phyloP scores from a whole-genome alignment of 768 basidiomycete genomes.

The Termitomyces sp. region DNA sequence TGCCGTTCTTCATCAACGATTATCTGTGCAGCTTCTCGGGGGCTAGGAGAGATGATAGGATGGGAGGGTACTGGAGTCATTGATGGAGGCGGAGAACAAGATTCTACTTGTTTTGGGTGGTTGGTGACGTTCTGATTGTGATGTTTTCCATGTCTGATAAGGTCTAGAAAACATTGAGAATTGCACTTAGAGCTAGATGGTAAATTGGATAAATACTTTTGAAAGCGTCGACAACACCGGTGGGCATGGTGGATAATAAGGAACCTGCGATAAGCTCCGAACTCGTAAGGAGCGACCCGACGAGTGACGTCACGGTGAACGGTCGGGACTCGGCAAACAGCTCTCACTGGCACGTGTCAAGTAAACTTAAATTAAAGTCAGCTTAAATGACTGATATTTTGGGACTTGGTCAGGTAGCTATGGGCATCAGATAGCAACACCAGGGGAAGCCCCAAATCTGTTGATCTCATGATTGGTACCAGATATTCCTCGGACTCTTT shows the following conservation, averaged over 20 bases:
- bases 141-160: conserved; percentile 81
- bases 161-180: conserved; percentile 43
- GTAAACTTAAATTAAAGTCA: too few species aligned
- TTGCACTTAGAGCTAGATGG: conserved; percentile 7
- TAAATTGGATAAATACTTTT: conserved; percentile 57
- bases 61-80: conserved; percentile 18
- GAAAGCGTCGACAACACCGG: conserved; percentile 78
- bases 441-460: too few species aligned
- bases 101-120: conserved; percentile 22
- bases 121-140: conserved; percentile 38
- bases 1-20: conserved; percentile 77
- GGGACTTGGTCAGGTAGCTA: too few species aligned
- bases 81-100: conserved; percentile 28
- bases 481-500: not conserved
- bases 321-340: not conserved
- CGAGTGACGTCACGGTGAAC: conserved; percentile 16
- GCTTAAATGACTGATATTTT: too few species aligned
- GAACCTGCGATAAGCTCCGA: conserved; percentile 9
- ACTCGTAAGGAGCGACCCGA: conserved; percentile 11
- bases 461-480: too few species aligned
- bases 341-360: too few species aligned
- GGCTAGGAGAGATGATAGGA: conserved; percentile 24
- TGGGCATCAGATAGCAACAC: too few species aligned
- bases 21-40: conserved; percentile 52
- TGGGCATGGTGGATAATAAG: conserved; percentile 43